A percentile compares a stretch with the other conserved stretches of the same genome.
Evolutionary conservation across 2,329 filamentous ascomycete species (phyloP).

Genomic region (Aaosphaeria arxii): DNA sequence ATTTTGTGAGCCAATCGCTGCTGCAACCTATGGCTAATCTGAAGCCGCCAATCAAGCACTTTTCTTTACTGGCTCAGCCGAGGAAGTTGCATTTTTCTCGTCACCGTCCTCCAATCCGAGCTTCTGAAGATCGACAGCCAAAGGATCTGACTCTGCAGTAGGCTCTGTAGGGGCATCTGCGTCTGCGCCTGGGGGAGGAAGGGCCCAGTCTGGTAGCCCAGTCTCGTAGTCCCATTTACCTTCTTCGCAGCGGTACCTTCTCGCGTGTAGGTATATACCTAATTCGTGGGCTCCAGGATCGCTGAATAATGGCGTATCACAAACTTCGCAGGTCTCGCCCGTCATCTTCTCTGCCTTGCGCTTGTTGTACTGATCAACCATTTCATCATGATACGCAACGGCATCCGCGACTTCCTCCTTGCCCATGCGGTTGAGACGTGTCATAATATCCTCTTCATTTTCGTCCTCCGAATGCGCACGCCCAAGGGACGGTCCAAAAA

Average conservation of each 20-base stretch:
- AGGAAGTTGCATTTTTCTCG: neutral
- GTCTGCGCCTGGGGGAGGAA: constrained; percentile 70
- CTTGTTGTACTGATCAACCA: constrained; percentile 87
- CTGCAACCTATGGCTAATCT: neutral
- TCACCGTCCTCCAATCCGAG: constrained; percentile 32
- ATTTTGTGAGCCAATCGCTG: neutral
- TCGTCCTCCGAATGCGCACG: constrained; percentile 64
- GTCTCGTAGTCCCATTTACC: constrained; percentile 88
- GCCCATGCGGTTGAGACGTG: constrained; percentile 81
- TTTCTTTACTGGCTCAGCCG: neutral
- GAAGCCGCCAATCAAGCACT: neutral
- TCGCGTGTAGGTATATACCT: constrained; percentile 88
- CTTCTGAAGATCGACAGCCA: constrained; percentile 43
- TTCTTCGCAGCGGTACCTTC: constrained; percentile 79
- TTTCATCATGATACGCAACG: constrained; percentile 88
- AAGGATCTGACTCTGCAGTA: constrained; percentile 47
- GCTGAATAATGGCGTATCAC: constrained; percentile 85
- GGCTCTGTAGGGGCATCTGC: constrained; percentile 69
- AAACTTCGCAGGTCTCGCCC: constrained; percentile 75
- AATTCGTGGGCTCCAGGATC: constrained; percentile 89
- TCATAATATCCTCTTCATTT: constrained; percentile 86
- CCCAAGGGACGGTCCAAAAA: constrained; percentile 82
- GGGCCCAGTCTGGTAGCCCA: constrained; percentile 78
- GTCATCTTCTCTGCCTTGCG: constrained; percentile 92
- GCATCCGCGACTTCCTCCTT: constrained; percentile 91